Evolutionary conservation across 306 rosid genomes (phyloP).

Genomic region (Myrica gale): DNA sequence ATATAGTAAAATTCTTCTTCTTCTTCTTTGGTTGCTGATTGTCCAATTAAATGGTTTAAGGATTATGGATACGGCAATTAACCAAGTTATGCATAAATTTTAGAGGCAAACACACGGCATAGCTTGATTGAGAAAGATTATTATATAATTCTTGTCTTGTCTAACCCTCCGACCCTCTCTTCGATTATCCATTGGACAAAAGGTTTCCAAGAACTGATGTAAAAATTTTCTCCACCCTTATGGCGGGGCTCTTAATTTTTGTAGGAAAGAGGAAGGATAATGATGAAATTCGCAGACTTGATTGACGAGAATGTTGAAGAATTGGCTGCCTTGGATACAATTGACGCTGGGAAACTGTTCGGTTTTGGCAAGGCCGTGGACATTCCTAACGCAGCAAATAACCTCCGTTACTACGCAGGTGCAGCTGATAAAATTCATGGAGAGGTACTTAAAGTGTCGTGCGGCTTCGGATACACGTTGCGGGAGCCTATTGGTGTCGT

Average conservation of each 20-base stretch:
- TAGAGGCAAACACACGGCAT: too few relatives aligned
- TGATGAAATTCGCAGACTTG: conserved; percentile 67
- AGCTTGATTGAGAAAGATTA: too few relatives aligned
- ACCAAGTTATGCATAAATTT: too few relatives aligned
- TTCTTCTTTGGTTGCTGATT: too few relatives aligned
- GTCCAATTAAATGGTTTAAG: too few relatives aligned
- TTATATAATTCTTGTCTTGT: too few relatives aligned
- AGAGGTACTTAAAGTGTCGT: conserved; percentile 49
- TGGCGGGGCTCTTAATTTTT: not conserved
- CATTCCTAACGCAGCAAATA: conserved; percentile 45
- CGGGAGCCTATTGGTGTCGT: conserved; percentile 80
- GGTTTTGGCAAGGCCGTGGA: conserved; percentile 38
- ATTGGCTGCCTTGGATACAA: conserved; percentile 63
- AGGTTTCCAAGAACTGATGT: too few relatives aligned
- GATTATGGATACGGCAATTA: too few relatives aligned
- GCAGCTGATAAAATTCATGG: conserved; percentile 93
- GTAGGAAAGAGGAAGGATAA: conserved; percentile 57
- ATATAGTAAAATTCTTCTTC: too few relatives aligned
- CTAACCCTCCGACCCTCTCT: too few relatives aligned
- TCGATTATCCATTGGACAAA: too few relatives aligned
- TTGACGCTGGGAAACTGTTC: conserved; percentile 71
- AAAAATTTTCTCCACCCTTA: too few relatives aligned
- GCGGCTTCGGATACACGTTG: conserved; percentile 57
- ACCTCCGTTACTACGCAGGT: conserved; percentile 74
- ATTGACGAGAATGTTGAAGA: conserved; percentile 61